phyloP scores from a whole-genome alignment of 225 moss, liverwort and hornwort genomes.

The Climacium dendroides region DNA sequence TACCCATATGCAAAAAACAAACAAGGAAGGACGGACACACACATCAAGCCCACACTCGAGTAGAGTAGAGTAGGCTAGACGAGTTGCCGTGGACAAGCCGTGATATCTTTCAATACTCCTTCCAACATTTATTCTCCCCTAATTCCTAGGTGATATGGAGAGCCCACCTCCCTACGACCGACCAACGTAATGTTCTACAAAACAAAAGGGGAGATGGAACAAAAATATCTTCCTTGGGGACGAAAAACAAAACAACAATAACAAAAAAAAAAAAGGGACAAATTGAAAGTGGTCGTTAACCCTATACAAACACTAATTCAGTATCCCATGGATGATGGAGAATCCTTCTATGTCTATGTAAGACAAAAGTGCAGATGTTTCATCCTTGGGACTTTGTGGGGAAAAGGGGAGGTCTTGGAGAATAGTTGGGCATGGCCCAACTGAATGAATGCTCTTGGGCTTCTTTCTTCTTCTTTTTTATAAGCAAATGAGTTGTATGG shows the following conservation, averaged over 20 bases:
- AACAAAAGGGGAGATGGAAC: background rate
- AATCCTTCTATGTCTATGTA: background rate
- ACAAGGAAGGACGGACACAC: too few species aligned
- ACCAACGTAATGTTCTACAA: background rate
- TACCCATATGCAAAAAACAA: background rate
- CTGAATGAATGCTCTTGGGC: background rate
- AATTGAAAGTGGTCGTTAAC: too few species aligned
- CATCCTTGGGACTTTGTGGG: background rate
- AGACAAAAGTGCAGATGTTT: background rate
- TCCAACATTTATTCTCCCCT: constrained; percentile 31
- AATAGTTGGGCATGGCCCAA: background rate
- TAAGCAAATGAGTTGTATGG: background rate
- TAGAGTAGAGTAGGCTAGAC: too few species aligned
- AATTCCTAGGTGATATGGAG: constrained; percentile 10
- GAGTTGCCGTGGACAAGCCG: background rate
- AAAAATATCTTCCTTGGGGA: background rate
- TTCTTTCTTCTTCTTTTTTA: rapidly evolving
- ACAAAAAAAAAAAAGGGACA: background rate
- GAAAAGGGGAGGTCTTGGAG: background rate
- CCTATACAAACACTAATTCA: rapidly evolving
- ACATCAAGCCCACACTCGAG: too few species aligned
- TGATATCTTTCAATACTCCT: constrained; percentile 1
- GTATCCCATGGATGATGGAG: rapidly evolving
- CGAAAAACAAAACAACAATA: background rate
- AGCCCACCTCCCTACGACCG: background rate